Evolutionary conservation across 345 rosid genomes (phyloP), one percentile per base, ranked within the genome.

Genomic region (Adansonia digitata): DNA sequence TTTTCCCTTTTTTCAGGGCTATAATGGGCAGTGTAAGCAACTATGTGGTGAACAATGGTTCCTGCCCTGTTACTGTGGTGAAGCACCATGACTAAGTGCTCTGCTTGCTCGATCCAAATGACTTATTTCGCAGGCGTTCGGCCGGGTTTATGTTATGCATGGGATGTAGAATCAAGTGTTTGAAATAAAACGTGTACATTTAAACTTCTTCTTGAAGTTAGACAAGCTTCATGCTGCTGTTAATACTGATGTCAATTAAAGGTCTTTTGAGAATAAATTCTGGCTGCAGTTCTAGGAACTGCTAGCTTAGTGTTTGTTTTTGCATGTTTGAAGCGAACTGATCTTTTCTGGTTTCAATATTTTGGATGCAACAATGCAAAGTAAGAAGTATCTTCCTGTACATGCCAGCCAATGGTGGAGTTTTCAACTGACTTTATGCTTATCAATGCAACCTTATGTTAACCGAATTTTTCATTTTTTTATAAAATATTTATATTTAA

Each of bases 21-120:
- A 85, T 88, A 73, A 11, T 88, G 81, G 94, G 94, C 73, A 86
- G 94, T 71, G 91, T 89, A 5, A 89, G 94, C 86, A 86, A 83
- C 84, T 76, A 79, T 73, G 89, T 88, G 62, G 89, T 87, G 86
- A 86, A 85, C 64, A 85, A 85, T 49, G 88, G 85, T 56, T 66
- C 77, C 14, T 87, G 94, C 69, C 88, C 94, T 13, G 81, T 89
- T 43, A 87, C 90, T 0, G 90, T 87, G 14, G 94, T 89, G 81
- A 89, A 89, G 86, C 56, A 72, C 46, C 46, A 10, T 42, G 46
- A 42, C 8, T 42, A 42, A 42, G 46, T 42, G 46, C 46, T n/a
- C 1, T 42, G 14, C 14, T 42, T 13, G 12, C 46, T 7, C 11
- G 12, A 42, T 42, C 11, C 46, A 10, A 0, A 42, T 13, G 14